phyloP scores from a whole-genome alignment of 495 filamentous ascomycete species.

The Niebla homalea region DNA sequence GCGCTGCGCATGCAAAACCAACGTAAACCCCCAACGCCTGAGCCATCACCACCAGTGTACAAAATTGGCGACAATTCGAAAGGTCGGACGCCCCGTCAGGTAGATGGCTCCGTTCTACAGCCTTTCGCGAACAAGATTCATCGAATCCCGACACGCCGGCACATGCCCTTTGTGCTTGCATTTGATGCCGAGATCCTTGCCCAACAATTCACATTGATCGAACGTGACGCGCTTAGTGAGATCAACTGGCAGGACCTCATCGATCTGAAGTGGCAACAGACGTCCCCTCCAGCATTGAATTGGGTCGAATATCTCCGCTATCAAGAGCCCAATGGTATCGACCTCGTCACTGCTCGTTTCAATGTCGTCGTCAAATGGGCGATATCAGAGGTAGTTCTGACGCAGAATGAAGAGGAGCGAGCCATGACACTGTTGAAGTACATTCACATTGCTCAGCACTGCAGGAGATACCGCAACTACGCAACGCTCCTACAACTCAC shows the following conservation, averaged over 20 bases:
- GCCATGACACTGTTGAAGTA: constrained; percentile 76
- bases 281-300: constrained; percentile 45
- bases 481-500: constrained; percentile 93
- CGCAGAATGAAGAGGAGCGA: constrained; percentile 67
- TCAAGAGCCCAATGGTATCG: constrained; percentile 75
- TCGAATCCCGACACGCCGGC: constrained; percentile 24
- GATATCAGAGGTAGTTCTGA: constrained; percentile 81
- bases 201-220: constrained; percentile 88
- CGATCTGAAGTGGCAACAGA: constrained; percentile 80
- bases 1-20: constrained; percentile 29
- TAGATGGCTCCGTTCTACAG: constrained; percentile 10
- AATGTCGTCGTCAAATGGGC: constrained; percentile 98
- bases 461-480: constrained; percentile 78
- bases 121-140: constrained; percentile 15
- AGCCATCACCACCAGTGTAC: constrained; percentile 31
- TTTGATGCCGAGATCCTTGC: constrained; percentile 84
- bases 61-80: constrained; percentile 5
- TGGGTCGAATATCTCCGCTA: constrained; percentile 90
- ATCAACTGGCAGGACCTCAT: constrained; percentile 97
- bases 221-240: constrained; percentile 90
- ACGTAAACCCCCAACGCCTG: constrained; percentile 36
- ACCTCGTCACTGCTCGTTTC: constrained; percentile 91
- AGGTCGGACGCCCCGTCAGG: constrained; percentile 8
- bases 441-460: constrained; percentile 82
- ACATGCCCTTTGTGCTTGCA: constrained; percentile 84